phyloP scores from a whole-genome alignment of 352 stramenopile genomes.

The Pythium vanterpoolii region DNA sequence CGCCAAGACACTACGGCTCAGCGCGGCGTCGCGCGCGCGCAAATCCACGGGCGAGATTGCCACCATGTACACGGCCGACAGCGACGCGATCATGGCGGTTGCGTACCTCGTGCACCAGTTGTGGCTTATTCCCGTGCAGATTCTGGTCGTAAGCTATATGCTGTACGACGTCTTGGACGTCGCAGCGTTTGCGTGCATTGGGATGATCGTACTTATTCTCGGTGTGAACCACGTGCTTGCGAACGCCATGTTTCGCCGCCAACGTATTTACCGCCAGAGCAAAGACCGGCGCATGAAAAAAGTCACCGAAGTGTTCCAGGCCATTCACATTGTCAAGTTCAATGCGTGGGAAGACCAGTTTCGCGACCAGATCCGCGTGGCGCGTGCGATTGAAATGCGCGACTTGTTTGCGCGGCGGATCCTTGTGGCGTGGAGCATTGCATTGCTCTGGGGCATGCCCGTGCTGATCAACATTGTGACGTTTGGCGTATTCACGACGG shows the following conservation, averaged over 20 bases:
- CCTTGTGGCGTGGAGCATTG: constrained; percentile 34
- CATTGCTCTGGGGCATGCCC: constrained; percentile 32
- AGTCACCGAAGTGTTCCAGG: constrained; percentile 40
- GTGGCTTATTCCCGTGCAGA: constrained; percentile 56
- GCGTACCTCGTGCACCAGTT: constrained; percentile 54
- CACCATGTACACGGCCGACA: constrained; percentile 65
- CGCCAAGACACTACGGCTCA: constrained; percentile 48
- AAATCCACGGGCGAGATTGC: constrained; percentile 56
- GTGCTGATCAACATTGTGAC: constrained; percentile 47
- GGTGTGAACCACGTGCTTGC: constrained; percentile 40
- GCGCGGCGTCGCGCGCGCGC: constrained; percentile 29
- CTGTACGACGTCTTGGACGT: constrained; percentile 41
- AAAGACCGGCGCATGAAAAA: constrained; percentile 56
- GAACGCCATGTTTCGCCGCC: constrained; percentile 29
- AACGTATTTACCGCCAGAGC: constrained; percentile 22
- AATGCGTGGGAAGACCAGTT: constrained; percentile 91
- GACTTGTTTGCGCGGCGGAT: constrained; percentile 31
- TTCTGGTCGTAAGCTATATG: constrained; percentile 43
- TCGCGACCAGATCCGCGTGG: constrained; percentile 47
- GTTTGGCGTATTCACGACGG: constrained; percentile 39
- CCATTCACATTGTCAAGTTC: constrained; percentile 92
- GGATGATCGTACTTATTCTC: constrained; percentile 41
- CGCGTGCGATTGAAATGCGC: constrained; percentile 28
- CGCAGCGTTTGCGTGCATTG: constrained; percentile 45
- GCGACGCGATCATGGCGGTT: constrained; percentile 34